phyloP scores from a whole-genome alignment of 371 early-diverging fungal species.

The Neoconidiobolus thromboides region DNA sequence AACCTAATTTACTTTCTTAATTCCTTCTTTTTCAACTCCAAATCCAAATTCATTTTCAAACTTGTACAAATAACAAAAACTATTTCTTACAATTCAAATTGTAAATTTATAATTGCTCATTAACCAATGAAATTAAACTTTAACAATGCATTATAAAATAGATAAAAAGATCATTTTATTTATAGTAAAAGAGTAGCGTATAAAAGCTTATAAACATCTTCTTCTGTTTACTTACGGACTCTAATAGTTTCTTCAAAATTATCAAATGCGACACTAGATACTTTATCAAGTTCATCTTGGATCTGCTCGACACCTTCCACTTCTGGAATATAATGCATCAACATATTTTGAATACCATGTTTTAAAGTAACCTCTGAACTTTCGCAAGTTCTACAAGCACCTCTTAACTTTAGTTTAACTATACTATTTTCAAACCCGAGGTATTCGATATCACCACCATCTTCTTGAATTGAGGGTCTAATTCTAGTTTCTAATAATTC shows the following conservation, averaged over 20 bases:
- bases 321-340: conserved; percentile 95
- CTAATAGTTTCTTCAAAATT: conserved; percentile 6
- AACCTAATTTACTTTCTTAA: no score
- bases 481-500: conserved; percentile 88
- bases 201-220: no score
- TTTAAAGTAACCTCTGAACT: conserved; percentile 75
- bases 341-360: conserved; percentile 96
- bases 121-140: no score
- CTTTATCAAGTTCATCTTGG: conserved; percentile 17
- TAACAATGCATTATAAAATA: no score
- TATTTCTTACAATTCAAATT: no score
- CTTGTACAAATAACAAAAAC: no score
- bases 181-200: no score
- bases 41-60: no score
- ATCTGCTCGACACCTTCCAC: conserved; percentile 84
- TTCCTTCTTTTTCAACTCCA: no score
- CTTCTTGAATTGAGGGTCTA: conserved; percentile 90
- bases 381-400: conserved; percentile 91
- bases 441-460: conserved; percentile 96
- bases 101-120: no score
- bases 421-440: conserved; percentile 72
- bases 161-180: no score
- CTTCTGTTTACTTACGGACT: background rate
- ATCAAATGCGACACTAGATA: conserved; percentile 9
- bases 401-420: conserved; percentile 78